A percentile compares a stretch with the other conserved stretches of the same genome.
These are phyloP conservation scores for Aspergillus glaucus DNA, from an alignment of 2,329 filamentous ascomycete species.

Conservation along the genomic window DNA sequence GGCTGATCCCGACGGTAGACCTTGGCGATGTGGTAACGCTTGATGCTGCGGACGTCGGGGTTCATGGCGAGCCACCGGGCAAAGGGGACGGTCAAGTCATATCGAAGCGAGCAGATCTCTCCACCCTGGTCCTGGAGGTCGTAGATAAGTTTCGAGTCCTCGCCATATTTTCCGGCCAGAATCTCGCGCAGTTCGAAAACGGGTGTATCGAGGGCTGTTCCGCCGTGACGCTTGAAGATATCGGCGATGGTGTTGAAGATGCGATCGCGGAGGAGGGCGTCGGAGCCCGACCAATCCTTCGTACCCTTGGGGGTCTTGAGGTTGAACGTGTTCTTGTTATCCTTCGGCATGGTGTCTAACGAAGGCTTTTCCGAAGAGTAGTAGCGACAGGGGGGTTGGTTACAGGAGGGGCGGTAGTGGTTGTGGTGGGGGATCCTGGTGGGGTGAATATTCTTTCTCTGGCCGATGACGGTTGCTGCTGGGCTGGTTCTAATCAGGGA, in stretches of 20 bases:
- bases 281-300: constrained; percentile 74
- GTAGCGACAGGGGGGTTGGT: constrained; percentile 1
- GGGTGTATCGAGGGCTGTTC: constrained; percentile 69
- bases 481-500: constrained; percentile 1
- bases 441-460: constrained; percentile 1
- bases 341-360: constrained; percentile 13
- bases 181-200: constrained; percentile 87
- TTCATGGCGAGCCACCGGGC: constrained; percentile 94
- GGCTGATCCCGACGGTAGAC: constrained; percentile 78
- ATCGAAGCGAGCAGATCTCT: constrained; percentile 76
- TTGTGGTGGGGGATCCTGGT: constrained; percentile 14
- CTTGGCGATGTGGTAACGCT: constrained; percentile 92
- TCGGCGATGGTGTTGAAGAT: constrained; percentile 70
- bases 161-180: constrained; percentile 82
- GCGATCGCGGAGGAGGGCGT: constrained; percentile 73
- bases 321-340: constrained; percentile 48
- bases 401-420: constrained; percentile 7
- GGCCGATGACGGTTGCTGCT: constrained; percentile 2
- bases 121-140: constrained; percentile 83
- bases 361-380: constrained; percentile 6
- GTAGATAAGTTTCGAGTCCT: constrained; percentile 89
- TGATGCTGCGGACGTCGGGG: constrained; percentile 71
- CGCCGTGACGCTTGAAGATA: constrained; percentile 80
- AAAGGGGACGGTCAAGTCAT: constrained; percentile 84
- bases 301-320: constrained; percentile 90